Evolutionary conservation across 2,329 filamentous ascomycete genomes (phyloP).

Genomic region (Volutella citrinella): DNA sequence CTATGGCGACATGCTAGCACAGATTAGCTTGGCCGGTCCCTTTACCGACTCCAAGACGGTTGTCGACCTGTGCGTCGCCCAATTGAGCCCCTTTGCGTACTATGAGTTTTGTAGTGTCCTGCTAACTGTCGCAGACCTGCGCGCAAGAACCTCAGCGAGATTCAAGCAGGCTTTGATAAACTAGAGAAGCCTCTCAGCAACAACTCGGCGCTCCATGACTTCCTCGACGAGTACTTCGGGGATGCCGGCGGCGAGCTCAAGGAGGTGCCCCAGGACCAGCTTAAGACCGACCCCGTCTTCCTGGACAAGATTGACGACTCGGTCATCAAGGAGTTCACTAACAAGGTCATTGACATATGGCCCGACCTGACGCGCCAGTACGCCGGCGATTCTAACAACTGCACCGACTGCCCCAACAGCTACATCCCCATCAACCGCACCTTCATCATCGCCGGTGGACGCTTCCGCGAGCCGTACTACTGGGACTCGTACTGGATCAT

Average conservation of each 20-base stretch:
- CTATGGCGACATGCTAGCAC: slow-evolving; percentile 59
- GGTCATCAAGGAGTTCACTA: slow-evolving; percentile 57
- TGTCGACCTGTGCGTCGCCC: slow-evolving; percentile 70
- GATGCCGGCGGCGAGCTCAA: slow-evolving; percentile 61
- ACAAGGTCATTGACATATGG: slow-evolving; percentile 67
- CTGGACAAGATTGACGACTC: slow-evolving; percentile 54
- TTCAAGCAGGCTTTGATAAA: slow-evolving; percentile 58
- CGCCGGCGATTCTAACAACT: slow-evolving; percentile 46
- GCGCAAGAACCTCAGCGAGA: slow-evolving; percentile 54
- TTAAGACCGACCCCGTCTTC: slow-evolving; percentile 57
- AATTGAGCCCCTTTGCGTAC: too few species aligned
- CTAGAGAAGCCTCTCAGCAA: slow-evolving; percentile 61
- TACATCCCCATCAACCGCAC: slow-evolving; percentile 65
- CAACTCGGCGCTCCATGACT: slow-evolving; percentile 58
- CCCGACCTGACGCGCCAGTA: slow-evolving; percentile 63
- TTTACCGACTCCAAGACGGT: slow-evolving; percentile 70
- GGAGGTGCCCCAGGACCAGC: slow-evolving; percentile 46
- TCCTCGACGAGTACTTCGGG: slow-evolving; percentile 62
- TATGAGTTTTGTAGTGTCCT: too few species aligned
- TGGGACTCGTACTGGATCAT: slow-evolving; percentile 71
- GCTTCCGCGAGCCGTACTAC: slow-evolving; percentile 69
- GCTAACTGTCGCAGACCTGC: too few species aligned
- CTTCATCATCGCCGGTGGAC: slow-evolving; percentile 69
- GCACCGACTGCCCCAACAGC: slow-evolving; percentile 59
- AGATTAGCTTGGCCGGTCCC: slow-evolving; percentile 61